Base-by-base conservation (phyloP, 345 rosid genomes). In the Viola odorata region DNA sequence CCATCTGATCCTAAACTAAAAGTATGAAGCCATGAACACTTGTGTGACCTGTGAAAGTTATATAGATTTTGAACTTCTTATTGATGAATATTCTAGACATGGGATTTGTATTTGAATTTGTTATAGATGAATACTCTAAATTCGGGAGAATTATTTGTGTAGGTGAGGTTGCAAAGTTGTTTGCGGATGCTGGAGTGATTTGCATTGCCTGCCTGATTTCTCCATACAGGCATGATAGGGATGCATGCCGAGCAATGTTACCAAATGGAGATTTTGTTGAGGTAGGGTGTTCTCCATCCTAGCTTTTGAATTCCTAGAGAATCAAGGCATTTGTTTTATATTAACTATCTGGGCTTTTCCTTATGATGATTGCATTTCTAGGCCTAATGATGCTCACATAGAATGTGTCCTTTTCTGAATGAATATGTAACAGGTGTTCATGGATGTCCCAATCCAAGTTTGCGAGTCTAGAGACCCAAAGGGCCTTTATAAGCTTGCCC, bases 401-500 rank as follows among this genome's bases (percentile, higher is more conserved):
- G 16, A 23, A 38, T 6, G 15, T 61, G 15, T 39, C 23, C 23
- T 37, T 37, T 40, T 50, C 7, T 13, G 0, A 1, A 12, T 61
- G 55, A 6, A 0, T 36, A 12, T 45, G 6, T 36, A 1, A 60
- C 57, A 73, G 76, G 76, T 72, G 8, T 72, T 67, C 45, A 72
- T 72, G 76, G 76, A 72, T 62, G 72, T 72, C 37, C 68, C 76
- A 2, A 71, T 72, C n/a, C 41, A 15, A 32, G 68, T 67, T 14
- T 72, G 72, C 10, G 76, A 72, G 56, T 49, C 64, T 3, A 72
- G 76, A 61, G 76, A 72, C 41, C 72, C 76, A 0, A 72, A 72
- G 59, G 76, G 76, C 12, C 57, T 72, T 12, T 72, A 72, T 41
- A 72, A 72, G 57, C 76, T 72, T 62, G 72, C 76, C 12, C 59